Base-by-base conservation (phyloP, 106 monocot genomes). In the Acorus calamus region DNA sequence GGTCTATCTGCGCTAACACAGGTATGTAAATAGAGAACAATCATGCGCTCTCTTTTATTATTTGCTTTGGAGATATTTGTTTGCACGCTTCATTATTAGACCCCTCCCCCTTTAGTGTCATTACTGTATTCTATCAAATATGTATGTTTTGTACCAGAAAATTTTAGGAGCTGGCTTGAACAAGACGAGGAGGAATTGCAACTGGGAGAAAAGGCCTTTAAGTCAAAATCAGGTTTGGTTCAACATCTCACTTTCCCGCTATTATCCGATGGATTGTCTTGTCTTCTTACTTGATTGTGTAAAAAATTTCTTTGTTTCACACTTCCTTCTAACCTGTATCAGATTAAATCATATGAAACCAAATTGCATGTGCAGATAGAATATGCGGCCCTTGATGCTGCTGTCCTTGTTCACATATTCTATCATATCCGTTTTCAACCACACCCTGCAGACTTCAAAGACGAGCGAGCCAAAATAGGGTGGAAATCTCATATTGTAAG, bases 301-400 rank as follows among this genome's bases (percentile, higher is more conserved):
- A 0, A 28, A 28, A 28, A 28, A 28, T 28, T 28, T 28, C 28
- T 28, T 28, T 28, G 28, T 28, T 28, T 28, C 28, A 1, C 28
- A 28, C 1, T 28, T 28, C 28, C 28, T 28, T 28, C 0, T 28
- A 28, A 28, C 28, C 28, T 28, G 28, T 28, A 28, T 28, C 28
- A 28, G 28, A 28, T 28, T 28, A 28, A 28, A 28, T 28, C 28
- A 28, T 28, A 0, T 28, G 28, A 28, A 28, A 28, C 28, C 28
- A 28, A 28, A 28, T 60, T 49, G 51, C 28, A 55, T 45, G 4
- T 85, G 73, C 66, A 94, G 89, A 85, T 91, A 55, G 96, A 91
- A 71, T 98, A 98, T 76, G 96, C 96, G 47, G 96, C 96, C 47
- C 85, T 98, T 56, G 96, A 98, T 81, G 91, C 96, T 49, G 88